phyloP scores from a whole-genome alignment of 371 early-diverging fungal species.

The Apophysomyces sp. region DNA sequence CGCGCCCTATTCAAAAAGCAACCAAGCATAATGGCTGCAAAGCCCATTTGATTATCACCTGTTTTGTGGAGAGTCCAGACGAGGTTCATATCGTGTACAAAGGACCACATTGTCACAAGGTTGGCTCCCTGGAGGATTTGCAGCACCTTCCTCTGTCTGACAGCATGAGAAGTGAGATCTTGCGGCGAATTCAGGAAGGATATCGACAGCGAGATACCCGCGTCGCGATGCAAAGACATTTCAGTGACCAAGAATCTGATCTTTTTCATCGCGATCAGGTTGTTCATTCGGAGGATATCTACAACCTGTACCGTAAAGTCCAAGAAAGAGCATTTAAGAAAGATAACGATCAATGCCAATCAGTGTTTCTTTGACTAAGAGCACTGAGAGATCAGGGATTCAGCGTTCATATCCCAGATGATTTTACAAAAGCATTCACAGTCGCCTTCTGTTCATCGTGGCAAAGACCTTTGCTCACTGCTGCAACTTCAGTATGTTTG shows the following conservation, averaged over 20 bases:
- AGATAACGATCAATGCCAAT: not conserved
- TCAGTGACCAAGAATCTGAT: not conserved
- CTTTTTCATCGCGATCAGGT: not conserved
- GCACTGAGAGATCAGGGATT: not conserved
- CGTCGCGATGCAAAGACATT: not conserved
- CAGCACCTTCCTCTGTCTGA: not conserved
- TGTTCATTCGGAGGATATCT: not conserved
- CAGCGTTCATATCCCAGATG: not conserved
- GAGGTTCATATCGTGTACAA: not conserved
- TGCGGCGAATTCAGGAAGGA: not conserved
- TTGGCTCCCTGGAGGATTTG: not conserved
- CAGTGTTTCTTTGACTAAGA: not conserved
- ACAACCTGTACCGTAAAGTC: not conserved
- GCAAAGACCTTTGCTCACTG: not conserved
- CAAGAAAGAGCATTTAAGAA: not conserved
- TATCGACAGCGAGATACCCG: not conserved
- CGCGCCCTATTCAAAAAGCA: not conserved
- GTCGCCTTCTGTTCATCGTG: not conserved
- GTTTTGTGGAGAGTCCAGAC: not conserved
- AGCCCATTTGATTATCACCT: not conserved
- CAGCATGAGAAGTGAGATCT: not conserved
- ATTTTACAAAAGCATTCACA: not conserved
- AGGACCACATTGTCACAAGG: not conserved
- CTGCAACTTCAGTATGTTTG: not conserved
- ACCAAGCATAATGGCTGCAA: slow-evolving; percentile 2